Evolutionary conservation across 257 asterid genomes (phyloP).

Genomic region (Fraxinus pennsylvanica): DNA sequence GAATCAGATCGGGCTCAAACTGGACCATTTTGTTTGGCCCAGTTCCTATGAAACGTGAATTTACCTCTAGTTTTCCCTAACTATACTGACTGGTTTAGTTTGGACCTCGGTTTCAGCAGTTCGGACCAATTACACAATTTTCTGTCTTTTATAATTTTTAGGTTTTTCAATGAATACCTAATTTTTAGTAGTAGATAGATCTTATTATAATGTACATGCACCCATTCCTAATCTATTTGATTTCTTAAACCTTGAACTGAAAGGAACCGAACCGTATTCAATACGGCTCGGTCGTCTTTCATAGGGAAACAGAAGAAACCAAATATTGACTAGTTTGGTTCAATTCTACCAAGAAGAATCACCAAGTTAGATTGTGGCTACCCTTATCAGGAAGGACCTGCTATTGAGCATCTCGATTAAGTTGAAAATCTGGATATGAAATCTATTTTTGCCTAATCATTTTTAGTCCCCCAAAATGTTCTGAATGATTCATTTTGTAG

Average conservation of each 20-base stretch:
- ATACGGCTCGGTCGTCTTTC: no score
- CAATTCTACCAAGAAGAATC: not conserved
- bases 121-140: not conserved
- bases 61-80: not conserved
- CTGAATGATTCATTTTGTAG: not conserved
- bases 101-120: not conserved
- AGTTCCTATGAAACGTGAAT: not conserved
- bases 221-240: not conserved
- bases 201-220: not conserved
- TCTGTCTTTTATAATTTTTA: not conserved
- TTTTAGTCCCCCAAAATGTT: not conserved
- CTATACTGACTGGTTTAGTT: not conserved
- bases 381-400: not conserved
- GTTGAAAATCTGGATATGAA: not conserved
- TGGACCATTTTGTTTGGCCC: not conserved
- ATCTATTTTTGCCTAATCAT: not conserved
- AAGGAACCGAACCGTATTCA: not conserved
- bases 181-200: not conserved
- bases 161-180: not conserved
- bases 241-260: not conserved
- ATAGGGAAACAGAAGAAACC: not conserved
- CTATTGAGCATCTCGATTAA: not conserved
- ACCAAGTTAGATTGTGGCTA: not conserved
- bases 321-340: not conserved
- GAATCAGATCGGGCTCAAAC: not conserved